A percentile compares a stretch with the other conserved stretches of the same genome.
Evolutionary conservation across 2,329 filamentous ascomycete genomes (phyloP).

Genomic region (Cercospora nicotianae): DNA sequence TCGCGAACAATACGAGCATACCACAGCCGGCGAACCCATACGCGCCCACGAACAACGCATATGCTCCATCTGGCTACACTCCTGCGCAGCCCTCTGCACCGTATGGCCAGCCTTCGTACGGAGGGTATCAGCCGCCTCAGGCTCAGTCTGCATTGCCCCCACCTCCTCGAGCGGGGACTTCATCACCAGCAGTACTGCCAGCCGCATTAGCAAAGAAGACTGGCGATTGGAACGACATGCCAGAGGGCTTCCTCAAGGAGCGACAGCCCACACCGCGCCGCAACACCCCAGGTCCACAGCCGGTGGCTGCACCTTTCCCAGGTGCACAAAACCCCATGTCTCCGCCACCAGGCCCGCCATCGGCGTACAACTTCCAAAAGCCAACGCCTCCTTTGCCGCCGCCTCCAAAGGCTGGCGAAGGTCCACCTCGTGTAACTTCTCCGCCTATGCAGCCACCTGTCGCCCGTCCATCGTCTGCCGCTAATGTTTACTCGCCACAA

Average conservation of each 20-base stretch:
- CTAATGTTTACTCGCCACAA: constrained; percentile 66
- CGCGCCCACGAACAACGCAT: constrained; percentile 35
- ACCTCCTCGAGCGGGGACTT: constrained; percentile 65
- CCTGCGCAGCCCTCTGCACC: constrained; percentile 49
- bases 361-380: constrained; percentile 59
- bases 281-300: constrained; percentile 67
- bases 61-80: constrained; percentile 38
- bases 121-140: constrained; percentile 47
- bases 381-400: constrained; percentile 73
- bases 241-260: constrained; percentile 71
- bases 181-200: constrained; percentile 64
- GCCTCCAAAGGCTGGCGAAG: constrained; percentile 76
- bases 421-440: constrained; percentile 67
- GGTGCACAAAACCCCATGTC: constrained; percentile 55
- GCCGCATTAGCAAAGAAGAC: constrained; percentile 70
- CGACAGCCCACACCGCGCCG: constrained; percentile 63
- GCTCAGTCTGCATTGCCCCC: constrained; percentile 53
- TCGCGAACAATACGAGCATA: constrained; percentile 17
- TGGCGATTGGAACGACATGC: constrained; percentile 92
- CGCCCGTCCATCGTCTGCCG: constrained; percentile 51
- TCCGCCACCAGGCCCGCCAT: constrained; percentile 57
- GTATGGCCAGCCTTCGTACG: constrained; percentile 43
- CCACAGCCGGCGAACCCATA: constrained; percentile 50
- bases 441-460: constrained; percentile 55
- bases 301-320: constrained; percentile 74